A percentile compares a stretch with the other conserved stretches of the same genome.
Conservation (phyloP, 805 yeast species). For the Candida multigemmis region DNA sequence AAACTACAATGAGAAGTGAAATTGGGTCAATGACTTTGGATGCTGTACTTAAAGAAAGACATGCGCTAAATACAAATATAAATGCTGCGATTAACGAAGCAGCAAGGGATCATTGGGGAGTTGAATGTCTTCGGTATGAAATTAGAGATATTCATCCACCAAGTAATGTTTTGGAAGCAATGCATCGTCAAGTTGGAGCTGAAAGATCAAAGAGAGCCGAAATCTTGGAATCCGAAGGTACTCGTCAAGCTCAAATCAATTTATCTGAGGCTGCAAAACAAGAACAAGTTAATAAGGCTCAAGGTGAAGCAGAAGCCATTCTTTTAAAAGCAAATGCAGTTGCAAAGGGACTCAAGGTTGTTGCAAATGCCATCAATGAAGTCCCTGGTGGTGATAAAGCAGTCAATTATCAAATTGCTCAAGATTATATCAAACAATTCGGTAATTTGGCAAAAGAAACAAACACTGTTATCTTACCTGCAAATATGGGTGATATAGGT, state of each 20-base stretch:
- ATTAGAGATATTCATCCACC: slow-evolving; percentile 88
- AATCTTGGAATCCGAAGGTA: slow-evolving; percentile 80
- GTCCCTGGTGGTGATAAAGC: slow-evolving; percentile 72
- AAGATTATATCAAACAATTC: slow-evolving; percentile 74
- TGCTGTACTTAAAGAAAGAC: slow-evolving; percentile 70
- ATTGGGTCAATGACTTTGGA: slow-evolving; percentile 79
- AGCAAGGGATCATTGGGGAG: slow-evolving; percentile 74
- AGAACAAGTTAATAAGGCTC: slow-evolving; percentile 58
- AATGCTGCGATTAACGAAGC: slow-evolving; percentile 79
- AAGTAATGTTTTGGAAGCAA: slow-evolving; percentile 72
- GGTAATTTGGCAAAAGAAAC: slow-evolving; percentile 76
- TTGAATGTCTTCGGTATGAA: slow-evolving; percentile 74
- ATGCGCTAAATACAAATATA: slow-evolving; percentile 60
- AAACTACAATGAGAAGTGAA: slow-evolving; percentile 85
- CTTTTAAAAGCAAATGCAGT: slow-evolving; percentile 61
- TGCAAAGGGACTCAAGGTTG: slow-evolving; percentile 55
- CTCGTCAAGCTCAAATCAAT: slow-evolving; percentile 61
- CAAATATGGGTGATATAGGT: slow-evolving; percentile 67
- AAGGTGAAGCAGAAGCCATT: slow-evolving; percentile 67
- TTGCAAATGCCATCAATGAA: slow-evolving; percentile 59
- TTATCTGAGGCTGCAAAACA: slow-evolving; percentile 66
- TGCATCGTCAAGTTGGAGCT: slow-evolving; percentile 86
- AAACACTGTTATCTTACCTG: slow-evolving; percentile 70
- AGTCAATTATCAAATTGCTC: slow-evolving; percentile 72
- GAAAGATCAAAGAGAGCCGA: slow-evolving; percentile 84